Percentiles rank a stretch among this genome's conserved stretches.
These are phyloP conservation scores for Phallus indusiatus DNA, from an alignment of 768 basidiomycete genomes.

Conservation along the genomic window DNA sequence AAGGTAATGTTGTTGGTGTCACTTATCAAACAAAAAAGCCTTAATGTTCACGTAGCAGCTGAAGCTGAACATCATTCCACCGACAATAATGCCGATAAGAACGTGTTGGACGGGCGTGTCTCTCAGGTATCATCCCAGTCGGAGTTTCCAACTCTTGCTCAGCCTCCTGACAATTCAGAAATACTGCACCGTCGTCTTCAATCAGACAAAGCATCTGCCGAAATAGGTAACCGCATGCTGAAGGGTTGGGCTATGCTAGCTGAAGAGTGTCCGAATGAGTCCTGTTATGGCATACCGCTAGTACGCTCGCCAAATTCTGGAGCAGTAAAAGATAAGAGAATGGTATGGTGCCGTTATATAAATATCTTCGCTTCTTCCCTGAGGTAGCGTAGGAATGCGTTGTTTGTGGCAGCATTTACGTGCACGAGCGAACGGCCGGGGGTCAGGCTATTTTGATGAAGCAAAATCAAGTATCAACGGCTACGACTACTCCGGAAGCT, in stretches of 20 bases:
- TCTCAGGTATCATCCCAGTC: conserved; percentile 38
- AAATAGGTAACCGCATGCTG: conserved; percentile 68
- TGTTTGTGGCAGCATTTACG: conserved; percentile 56
- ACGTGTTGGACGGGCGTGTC: too few species aligned
- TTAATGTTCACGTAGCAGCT: too few species aligned
- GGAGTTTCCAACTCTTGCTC: conserved; percentile 55
- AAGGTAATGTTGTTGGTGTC: not conserved
- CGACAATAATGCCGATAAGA: too few species aligned
- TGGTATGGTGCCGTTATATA: conserved; percentile 33
- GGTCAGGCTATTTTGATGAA: conserved; percentile 30
- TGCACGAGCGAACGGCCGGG: conserved; percentile 40
- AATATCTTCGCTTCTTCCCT: conserved; percentile 4
- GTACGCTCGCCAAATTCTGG: conserved; percentile 60
- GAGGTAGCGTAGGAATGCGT: conserved; percentile 58
- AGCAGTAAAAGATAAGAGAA: conserved; percentile 48
- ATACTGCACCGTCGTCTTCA: conserved; percentile 63
- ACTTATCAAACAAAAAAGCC: too few species aligned
- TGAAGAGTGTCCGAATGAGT: conserved; percentile 64
- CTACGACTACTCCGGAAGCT: not conserved
- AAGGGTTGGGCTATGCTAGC: conserved; percentile 87
- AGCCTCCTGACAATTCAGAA: conserved; percentile 51
- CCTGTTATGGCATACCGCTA: conserved; percentile 76
- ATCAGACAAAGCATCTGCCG: conserved; percentile 69
- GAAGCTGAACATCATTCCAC: too few species aligned
- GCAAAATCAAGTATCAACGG: not conserved